These are phyloP conservation scores for Cylindrotheca fusiformis DNA, from an alignment of 108 stramenopile genomes.

Conservation along the genomic window DNA sequence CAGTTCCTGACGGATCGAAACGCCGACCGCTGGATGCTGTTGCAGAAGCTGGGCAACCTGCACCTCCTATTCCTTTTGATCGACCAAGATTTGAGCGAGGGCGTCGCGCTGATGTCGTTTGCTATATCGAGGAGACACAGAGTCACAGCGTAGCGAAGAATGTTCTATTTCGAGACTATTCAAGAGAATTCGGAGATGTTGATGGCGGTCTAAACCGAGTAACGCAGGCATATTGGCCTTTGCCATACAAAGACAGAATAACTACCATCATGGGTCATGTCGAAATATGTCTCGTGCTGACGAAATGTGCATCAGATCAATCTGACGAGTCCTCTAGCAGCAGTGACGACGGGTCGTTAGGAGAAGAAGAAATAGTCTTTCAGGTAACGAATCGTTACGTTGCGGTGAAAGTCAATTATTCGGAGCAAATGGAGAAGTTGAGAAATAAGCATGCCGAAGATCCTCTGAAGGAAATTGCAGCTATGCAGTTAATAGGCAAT, in stretches of 20 bases:
- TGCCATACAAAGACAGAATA: slow-evolving; percentile 43
- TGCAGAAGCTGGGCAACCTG: slow-evolving; percentile 29
- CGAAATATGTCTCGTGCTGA: slow-evolving; percentile 48
- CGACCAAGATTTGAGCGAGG: slow-evolving; percentile 32
- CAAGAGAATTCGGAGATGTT: slow-evolving; percentile 35
- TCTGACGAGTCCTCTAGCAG: slow-evolving; percentile 30
- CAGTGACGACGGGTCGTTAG: slow-evolving; percentile 23
- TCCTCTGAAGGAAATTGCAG: slow-evolving; percentile 91
- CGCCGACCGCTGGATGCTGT: slow-evolving; percentile 26
- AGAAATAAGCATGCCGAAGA: slow-evolving; percentile 68
- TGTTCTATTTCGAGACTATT: slow-evolving; percentile 51
- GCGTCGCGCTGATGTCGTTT: slow-evolving; percentile 35
- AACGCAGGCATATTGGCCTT: slow-evolving; percentile 40
- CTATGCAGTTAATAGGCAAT: slow-evolving; percentile 85
- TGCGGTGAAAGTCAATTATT: slow-evolving; percentile 52
- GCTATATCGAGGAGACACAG: slow-evolving; percentile 28
- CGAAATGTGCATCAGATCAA: slow-evolving; percentile 24
- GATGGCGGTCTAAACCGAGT: slow-evolving; percentile 25
- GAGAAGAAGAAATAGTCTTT: slow-evolving; percentile 47
- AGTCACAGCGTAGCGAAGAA: slow-evolving; percentile 27
- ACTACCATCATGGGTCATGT: slow-evolving; percentile 62
- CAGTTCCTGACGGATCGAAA: slow-evolving; percentile 9
- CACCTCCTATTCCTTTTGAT: slow-evolving; percentile 42
- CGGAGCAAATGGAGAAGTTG: slow-evolving; percentile 36
- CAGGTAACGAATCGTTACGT: slow-evolving; percentile 32